Evolutionary conservation across 176 grass and related monocot species (phyloP), one percentile per base, ranked within the genome.

Genomic region (Coix lacrymajobi): DNA sequence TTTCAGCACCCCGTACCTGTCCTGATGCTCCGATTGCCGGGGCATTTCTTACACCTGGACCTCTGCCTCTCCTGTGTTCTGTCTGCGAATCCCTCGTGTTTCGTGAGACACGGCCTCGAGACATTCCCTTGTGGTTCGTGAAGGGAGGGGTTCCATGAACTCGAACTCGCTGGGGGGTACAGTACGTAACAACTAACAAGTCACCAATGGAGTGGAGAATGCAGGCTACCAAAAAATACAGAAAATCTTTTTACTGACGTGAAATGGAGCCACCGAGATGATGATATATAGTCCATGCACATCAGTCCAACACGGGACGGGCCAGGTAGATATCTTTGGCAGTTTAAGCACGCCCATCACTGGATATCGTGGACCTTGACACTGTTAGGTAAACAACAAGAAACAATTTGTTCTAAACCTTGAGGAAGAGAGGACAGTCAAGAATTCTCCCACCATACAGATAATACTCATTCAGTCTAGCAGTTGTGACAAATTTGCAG

Each of bases 331-430:
- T 36, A 76, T 79, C 62, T 24, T 19, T 17, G 64, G 64, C 44
- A 17, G 78, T 80, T 80, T 52, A 80, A 80, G 30, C 48, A 33
- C 32, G 14, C 22, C 64, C 45, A 39, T 69, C 78, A 69, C 64
- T 69, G 64, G 25, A 28, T 39, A 69, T 68, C 3, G 6, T 46
- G 52, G 30, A 26, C 22, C 24, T 54, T 26, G 62, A 68, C 12
- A 38, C 12, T 24, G 37, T 33, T 17, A 2, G 33, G 13, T 3
- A 24, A 52, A 28, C 20, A 67, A 3, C 19, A 54, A 24, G 16
- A 14, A 14, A 10, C 16, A 12, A 1, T 25, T 14, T n/a, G 25
- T 33, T 32, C 31, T 51, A 34, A 31, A 52, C 13, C 8, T 51
- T 17, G 62, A 52, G 7, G 62, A 80, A 67, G 40, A 62, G 48